Evolutionary conservation across 192 early-diverging fungal species (phyloP), one percentile per base, ranked within the genome.

Genomic region (Backusella psychrophila): DNA sequence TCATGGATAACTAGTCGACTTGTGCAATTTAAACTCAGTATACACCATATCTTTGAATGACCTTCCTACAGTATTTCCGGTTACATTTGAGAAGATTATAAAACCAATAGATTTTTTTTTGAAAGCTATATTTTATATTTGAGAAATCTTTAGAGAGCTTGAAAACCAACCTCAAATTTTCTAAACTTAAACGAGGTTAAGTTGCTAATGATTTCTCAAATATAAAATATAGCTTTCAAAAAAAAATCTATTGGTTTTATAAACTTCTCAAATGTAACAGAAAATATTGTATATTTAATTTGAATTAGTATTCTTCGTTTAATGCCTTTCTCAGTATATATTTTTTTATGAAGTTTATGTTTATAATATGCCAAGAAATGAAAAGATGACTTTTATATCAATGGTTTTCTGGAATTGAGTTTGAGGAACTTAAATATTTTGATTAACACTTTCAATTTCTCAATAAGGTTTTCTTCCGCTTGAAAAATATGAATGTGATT

Each of bases 381-480:
- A 21, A 76, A 42, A 33, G 46, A n/a, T n/a, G 46, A 1, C 75
- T 59, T 82, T 82, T 2, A 52, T 65, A 14, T 72, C 52, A 6
- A 80, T 21, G 1, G 76, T 23, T 35, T 73, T 41, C 33, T 77
- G 69, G 17, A 80, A 77, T 72, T 82, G 68, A 19, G 76, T 69
- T 34, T 77, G 76, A 65, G 72, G 76, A 31, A 77, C 76, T 11
- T 77, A 33, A 38, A 77, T 46, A 39, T 77, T 77, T 44, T 73
- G 59, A 41, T 77, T 59, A 31, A 66, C 39, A 42, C 35, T n/a
- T 59, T 73, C 59, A 26, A 67, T 65, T 19, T 56, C 15, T 77
- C 71, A n/a, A 77, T 42, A 21, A 49, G 42, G 33, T 77, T 71
- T 77, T 77, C 76, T 33, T 71, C 44, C 1, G 41, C 44, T 44